Base-by-base conservation (phyloP, 768 basidiomycete species). In the Lentinus tigrinus region DNA sequence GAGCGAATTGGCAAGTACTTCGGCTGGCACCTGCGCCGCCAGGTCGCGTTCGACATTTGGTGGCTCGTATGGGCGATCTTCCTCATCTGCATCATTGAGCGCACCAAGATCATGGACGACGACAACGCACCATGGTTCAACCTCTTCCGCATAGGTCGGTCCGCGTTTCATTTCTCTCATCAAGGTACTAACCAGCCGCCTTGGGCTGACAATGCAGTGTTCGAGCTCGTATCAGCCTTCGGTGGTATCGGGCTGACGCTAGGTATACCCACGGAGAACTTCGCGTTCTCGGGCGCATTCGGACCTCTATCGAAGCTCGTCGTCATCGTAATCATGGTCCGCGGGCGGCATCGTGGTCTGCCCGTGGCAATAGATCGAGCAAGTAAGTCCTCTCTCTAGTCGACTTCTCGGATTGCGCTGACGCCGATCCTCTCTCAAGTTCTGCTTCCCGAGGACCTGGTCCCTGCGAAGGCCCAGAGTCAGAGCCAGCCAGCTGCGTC, bases 41-140 rank as follows among this genome's bases (percentile, higher is more conserved):
- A 93, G 67, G 74, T 92, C 56, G 74, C 73, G 59, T 81, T 78
- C 78, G 89, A 91, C 68, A 85, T 91, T 50, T 91, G 90, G 90
- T 91, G 88, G 89, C 78, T 93, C 8, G 85, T 83, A 0, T 83
- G 84, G 71, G 88, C 81, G 1, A 78, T 93, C 2, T 89, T 89
- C 73, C 64, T 88, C 14, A 76, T 92, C 42, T 83, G 87, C 46
- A 85, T 92, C 54, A 81, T 91, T 38, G 90, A 91, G 72, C 77
- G 82, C 4, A 80, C 75, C 9, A 78, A 80, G 42, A 70, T 89
- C 43, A 75, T 83, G 70, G 77, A 88, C 52, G 72, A 78, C 17
- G 74, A 72, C 5, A 81, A 82, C 61, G 78, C 80, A 0, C 61
- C 64, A 34, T 88, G 84, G 82, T 88, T 91, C 69, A 84, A 84